Conservation (phyloP, 805 yeast genomes). For the Wickerhamomyces pijperi region DNA sequence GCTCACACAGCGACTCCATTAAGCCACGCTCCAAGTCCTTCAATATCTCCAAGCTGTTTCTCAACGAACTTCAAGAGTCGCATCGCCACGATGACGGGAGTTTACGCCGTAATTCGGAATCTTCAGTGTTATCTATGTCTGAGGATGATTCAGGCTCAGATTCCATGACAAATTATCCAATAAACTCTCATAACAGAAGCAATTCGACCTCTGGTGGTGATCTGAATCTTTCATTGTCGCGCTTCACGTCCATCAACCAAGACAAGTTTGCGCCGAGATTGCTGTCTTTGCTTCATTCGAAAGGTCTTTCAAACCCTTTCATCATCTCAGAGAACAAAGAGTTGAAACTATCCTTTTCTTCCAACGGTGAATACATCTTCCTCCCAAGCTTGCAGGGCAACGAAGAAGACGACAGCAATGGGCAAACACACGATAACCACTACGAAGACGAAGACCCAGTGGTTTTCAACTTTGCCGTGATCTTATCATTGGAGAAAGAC, state of each 20-base stretch:
- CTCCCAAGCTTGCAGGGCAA: not conserved
- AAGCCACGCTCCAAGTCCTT: not conserved
- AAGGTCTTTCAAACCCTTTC: not conserved
- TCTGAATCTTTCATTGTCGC: not conserved
- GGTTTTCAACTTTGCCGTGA: slow-evolving; percentile 43
- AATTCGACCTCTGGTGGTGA: not conserved
- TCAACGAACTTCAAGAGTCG: not conserved
- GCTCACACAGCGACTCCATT: not conserved
- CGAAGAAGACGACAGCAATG: slow-evolving; percentile 25
- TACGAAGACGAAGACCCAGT: slow-evolving; percentile 25
- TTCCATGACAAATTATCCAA: too few relatives aligned
- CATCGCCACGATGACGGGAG: not conserved
- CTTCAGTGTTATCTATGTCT: not conserved
- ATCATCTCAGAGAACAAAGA: not conserved
- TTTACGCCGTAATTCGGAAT: too few relatives aligned
- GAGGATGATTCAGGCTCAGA: not conserved
- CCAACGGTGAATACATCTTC: not conserved
- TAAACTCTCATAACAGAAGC: too few relatives aligned
- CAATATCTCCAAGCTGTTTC: not conserved
- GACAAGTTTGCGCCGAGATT: not conserved
- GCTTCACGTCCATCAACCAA: not conserved
- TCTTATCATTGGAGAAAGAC: slow-evolving; percentile 32
- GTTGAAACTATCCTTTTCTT: slow-evolving; percentile 3
- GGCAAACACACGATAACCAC: slow-evolving; percentile 24
- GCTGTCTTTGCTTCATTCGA: not conserved